Conservation (phyloP, 257 asterid species). For the Voacanga thouarsii region DNA sequence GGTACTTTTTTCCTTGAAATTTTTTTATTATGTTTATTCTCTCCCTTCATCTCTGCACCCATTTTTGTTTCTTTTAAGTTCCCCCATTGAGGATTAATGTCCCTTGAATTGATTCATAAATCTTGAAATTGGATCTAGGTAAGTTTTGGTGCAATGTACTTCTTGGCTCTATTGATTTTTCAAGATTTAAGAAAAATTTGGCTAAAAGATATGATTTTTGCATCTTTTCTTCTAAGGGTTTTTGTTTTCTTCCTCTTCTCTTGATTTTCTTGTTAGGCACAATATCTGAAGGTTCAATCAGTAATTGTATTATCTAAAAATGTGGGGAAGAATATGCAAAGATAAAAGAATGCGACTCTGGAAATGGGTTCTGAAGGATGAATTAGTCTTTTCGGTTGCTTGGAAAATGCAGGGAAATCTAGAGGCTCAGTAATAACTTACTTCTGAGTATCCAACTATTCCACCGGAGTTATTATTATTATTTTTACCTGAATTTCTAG, state of each 20-base stretch:
- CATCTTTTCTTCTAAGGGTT: neutral
- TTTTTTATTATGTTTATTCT: neutral
- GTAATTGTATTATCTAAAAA: neutral
- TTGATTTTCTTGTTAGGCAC: neutral
- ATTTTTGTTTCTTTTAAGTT: neutral
- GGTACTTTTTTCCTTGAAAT: slow-evolving; percentile 17
- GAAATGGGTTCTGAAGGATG: neutral
- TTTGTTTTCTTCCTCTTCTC: neutral
- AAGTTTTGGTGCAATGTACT: no score
- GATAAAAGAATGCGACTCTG: neutral
- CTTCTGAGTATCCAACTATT: neutral
- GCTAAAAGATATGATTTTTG: neutral
- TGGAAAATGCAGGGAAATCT: neutral
- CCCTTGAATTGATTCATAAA: no score
- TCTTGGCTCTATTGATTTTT: no score
- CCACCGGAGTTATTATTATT: neutral
- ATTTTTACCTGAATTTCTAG: neutral
- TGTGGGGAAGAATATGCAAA: neutral
- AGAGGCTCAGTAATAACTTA: neutral
- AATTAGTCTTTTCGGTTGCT: neutral
- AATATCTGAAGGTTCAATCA: neutral
- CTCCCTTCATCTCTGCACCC: neutral
- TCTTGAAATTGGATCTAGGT: no score
- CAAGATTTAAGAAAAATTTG: no score
- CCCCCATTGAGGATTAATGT: no score